Base-by-base conservation (phyloP, 805 yeast genomes). In the Wickerhamomyces ciferrii region DNA sequence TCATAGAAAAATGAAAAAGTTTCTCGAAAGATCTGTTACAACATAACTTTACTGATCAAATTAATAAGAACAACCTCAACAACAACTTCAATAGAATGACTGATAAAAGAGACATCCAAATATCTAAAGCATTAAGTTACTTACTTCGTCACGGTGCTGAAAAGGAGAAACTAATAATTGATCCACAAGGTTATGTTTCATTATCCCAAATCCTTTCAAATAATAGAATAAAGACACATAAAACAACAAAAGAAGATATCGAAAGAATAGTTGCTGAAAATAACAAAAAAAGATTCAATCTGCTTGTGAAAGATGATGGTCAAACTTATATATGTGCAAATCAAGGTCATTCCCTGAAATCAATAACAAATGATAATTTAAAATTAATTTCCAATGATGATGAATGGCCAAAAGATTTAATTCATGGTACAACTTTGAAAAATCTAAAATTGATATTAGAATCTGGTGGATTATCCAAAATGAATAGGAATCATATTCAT, bases 401-500 rank as follows among this genome's bases (percentile, higher is more conserved):
- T 0, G 70, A 74, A 4, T 68, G 79, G 41, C 94, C 87, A 0
- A 36, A 52, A 0, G 60, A 63, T 2, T 74, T 89, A 3, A 81
- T 88, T 18, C 99, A 94, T 62, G 98, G 98, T 4, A 92, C 98
- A 0, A 79, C 71, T 48, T 45, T 48, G 5, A 60, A 62, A 3
- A 79, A 76, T 25, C 66, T 85, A 53, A 57, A 66, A 1, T 47
- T 59, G 19, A 87, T 87, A 4, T 46, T 74, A n/a, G 44, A 65
- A 23, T 54, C 72, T 4, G 80, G 80, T 0, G 90, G 88, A 0
- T 66, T 94, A 21, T 72, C 74, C 15, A 71, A 66, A 49, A 87
- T 90, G 96, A 66, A 63, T 29, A 69, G 99, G 56, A 84, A 84
- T 53, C 98, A 94, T 62, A 79, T 94, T 17, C 99, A 94, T 66